Evolutionary conservation across 2,329 filamentous ascomycete species (phyloP).

Genomic region (Cadophora gregata): DNA sequence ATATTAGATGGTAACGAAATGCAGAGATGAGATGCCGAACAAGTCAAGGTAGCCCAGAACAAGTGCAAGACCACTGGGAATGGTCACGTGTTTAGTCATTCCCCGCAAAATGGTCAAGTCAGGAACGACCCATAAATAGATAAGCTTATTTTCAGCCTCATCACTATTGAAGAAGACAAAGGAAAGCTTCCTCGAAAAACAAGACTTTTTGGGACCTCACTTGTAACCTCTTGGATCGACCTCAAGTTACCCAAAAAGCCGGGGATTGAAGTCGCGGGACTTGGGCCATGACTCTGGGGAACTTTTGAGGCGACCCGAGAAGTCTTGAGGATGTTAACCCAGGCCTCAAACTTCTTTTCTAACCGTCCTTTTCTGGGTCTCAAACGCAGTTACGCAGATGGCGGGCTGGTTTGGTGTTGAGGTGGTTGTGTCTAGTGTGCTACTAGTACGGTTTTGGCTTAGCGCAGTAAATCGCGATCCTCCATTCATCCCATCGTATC

Average conservation of each 20-base stretch:
- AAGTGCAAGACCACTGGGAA: background rate
- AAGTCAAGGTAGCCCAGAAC: background rate
- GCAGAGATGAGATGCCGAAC: background rate
- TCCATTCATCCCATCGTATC: background rate
- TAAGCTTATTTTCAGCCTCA: constrained; percentile 34
- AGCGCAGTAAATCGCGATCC: background rate
- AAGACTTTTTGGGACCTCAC: constrained; percentile 6
- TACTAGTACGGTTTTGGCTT: constrained; percentile 3
- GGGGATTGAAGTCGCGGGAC: constrained; percentile 2
- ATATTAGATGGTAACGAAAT: background rate
- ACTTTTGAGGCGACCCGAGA: background rate
- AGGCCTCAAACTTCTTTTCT: background rate
- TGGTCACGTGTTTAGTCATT: constrained; percentile 19
- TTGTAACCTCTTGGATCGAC: background rate
- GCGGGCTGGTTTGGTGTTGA: background rate
- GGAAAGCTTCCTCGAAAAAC: constrained; percentile 20
- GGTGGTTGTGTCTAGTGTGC: background rate
- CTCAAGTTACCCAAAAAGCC: background rate
- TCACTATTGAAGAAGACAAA: constrained; percentile 19
- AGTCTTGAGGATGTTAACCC: background rate
- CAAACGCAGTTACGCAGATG: constrained; percentile 7
- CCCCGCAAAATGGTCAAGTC: constrained; percentile 19
- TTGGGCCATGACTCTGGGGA: too few relatives aligned
- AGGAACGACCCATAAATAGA: constrained; percentile 25
- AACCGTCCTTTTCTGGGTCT: background rate